These are phyloP conservation scores for Cantharellus anzutake DNA, from an alignment of 768 basidiomycete genomes.

Conservation along the genomic window DNA sequence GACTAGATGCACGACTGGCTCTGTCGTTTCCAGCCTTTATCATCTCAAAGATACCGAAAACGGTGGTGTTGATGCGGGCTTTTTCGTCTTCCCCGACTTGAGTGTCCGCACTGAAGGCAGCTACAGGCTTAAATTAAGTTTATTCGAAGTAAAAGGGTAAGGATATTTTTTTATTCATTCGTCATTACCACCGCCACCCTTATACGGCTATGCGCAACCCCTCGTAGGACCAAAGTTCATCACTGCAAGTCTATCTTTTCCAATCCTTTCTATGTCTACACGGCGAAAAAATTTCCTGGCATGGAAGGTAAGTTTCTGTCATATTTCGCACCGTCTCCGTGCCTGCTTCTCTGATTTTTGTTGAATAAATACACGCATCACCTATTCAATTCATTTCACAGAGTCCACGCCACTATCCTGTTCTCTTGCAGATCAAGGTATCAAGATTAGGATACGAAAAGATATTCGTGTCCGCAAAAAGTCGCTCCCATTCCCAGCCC, in stretches of 20 bases:
- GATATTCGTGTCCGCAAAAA: conserved; percentile 67
- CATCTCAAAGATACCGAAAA: conserved; percentile 62
- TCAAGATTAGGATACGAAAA: conserved; percentile 87
- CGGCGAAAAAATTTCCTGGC: conserved; percentile 90
- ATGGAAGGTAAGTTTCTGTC: conserved; percentile 58
- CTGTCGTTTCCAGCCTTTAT: conserved; percentile 76
- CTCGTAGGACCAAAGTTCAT: conserved; percentile 40
- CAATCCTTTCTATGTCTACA: conserved; percentile 82
- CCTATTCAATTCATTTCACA: conserved; percentile 15
- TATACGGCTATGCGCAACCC: too few species aligned
- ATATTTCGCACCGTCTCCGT: neutral
- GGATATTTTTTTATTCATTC: conserved; percentile 16
- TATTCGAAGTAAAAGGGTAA: conserved; percentile 87
- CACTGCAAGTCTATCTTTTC: conserved; percentile 86
- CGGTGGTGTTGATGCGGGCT: conserved; percentile 54
- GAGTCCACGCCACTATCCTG: conserved; percentile 81
- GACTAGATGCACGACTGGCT: conserved; percentile 80
- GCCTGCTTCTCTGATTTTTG: neutral
- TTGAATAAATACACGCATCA: neutral
- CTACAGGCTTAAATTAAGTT: conserved; percentile 54
- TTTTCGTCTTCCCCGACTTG: conserved; percentile 93
- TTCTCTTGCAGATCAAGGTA: conserved; percentile 86
- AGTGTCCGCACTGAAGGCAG: conserved; percentile 84
- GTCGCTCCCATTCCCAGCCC: neutral
- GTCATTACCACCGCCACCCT: too few species aligned